Evolutionary conservation across 768 basidiomycete genomes (phyloP), one percentile per base, ranked within the genome.

Genomic region (Leccinum broughii): DNA sequence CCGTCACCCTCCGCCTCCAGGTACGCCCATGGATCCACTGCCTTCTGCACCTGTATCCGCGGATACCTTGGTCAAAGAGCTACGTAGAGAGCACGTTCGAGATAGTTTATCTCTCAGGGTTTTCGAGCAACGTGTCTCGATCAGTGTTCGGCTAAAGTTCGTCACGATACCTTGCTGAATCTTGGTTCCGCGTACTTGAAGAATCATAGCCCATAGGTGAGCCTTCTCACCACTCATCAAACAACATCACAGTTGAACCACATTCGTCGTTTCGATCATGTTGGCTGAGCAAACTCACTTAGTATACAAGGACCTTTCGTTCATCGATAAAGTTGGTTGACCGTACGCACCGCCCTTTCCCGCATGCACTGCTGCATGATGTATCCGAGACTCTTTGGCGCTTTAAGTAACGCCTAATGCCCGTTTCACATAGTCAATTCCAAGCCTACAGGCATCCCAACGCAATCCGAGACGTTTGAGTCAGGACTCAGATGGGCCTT

Each of bases 1-100:
- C 72, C 78, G 81, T 66, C 84, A 80, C 58, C 64, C 72, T 52
- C 61, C 75, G 58, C 56, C 78, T 54, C 63, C 76, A 50, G 63
- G 73, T 41, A 62, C 62, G 11, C 46, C 61, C 13, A 63, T 70
- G 61, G 77, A 72, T 54, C 39, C 76, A 34, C 61, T 70, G 8
- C 56, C 60, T 59, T 53, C 66, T 54, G 66, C 64, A 60, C 60
- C 52, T 75, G 66, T 72, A 73, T 64, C 64, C 64, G 66, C 74
- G 72, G 71, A 74, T 66, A 71, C 69, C 51, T 61, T 66, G 64
- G 67, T 66, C 54, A 62, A 61, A 63, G 53, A 54, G 58, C 58
- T 60, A 48, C 52, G 51, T 66, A 63, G 60, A 64, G 62, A 46
- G 50, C 61, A 57, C 57, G 51, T 66, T 58, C 46, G 49, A 46